Conservation (phyloP, 495 filamentous ascomycete genomes). For the Hypoxylon fragiforme region DNA sequence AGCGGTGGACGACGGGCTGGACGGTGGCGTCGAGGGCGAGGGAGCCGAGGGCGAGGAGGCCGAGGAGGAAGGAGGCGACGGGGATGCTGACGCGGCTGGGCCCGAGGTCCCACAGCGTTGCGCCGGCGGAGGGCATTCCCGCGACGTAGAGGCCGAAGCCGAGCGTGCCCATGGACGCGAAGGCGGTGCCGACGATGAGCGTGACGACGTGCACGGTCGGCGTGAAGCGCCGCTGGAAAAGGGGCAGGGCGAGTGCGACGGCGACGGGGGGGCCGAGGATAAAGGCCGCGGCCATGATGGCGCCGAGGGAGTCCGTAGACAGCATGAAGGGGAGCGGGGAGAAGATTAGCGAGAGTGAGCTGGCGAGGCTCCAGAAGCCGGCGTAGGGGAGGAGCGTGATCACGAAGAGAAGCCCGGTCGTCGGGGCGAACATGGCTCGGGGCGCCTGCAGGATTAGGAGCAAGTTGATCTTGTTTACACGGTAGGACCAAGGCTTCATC, state of each 20-base stretch:
- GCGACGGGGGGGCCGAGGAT: constrained; percentile 40
- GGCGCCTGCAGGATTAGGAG: constrained; percentile 43
- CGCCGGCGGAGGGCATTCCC: constrained; percentile 26
- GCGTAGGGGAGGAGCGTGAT: constrained; percentile 46
- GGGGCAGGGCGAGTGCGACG: constrained; percentile 28
- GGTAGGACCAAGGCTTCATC: constrained; percentile 46
- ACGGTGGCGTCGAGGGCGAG: constrained; percentile 40
- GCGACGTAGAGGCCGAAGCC: constrained; percentile 47
- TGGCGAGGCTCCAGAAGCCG: constrained; percentile 46
- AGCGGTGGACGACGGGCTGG: constrained; percentile 42
- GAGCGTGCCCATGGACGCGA: constrained; percentile 46
- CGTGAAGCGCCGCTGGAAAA: constrained; percentile 34
- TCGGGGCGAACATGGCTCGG: constrained; percentile 50
- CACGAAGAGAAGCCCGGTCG: constrained; percentile 46
- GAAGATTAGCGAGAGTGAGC: constrained; percentile 52
- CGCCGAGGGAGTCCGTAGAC: constrained; percentile 43
- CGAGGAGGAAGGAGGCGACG: constrained; percentile 44
- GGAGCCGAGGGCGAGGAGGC: constrained; percentile 43
- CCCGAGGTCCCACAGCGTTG: constrained; percentile 31
- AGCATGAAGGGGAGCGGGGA: constrained; percentile 48
- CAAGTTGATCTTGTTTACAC: constrained; percentile 25
- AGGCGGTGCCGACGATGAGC: constrained; percentile 38
- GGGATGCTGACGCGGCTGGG: constrained; percentile 42
- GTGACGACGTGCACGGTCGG: constrained; percentile 35
- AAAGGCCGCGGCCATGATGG: constrained; percentile 48